These are phyloP conservation scores for Termitomyces eurrhizus DNA, from an alignment of 768 basidiomycete species.

Conservation along the genomic window DNA sequence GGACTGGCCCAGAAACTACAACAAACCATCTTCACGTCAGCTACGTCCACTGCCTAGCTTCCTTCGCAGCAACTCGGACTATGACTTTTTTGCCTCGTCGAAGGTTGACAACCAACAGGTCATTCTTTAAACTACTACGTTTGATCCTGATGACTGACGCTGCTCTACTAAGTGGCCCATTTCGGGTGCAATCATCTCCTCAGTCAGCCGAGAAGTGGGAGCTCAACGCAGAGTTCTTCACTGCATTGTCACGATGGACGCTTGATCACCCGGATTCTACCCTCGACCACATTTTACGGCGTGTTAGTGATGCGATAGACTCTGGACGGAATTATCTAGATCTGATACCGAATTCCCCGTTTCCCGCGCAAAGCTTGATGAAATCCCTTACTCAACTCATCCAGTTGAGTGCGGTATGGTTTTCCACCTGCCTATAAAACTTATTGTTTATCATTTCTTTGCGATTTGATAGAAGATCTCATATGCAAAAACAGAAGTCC, in stretches of 20 bases:
- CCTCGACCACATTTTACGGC: background rate
- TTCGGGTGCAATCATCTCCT: background rate
- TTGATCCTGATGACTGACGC: background rate
- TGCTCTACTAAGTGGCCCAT: background rate
- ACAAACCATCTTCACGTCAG: background rate
- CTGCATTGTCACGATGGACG: background rate
- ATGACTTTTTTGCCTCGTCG: background rate
- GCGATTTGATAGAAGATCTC: background rate
- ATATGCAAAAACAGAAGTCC: background rate
- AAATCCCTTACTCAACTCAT: constrained; percentile 11
- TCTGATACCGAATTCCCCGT: constrained; percentile 3
- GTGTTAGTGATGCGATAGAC: background rate
- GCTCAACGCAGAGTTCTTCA: constrained; percentile 13
- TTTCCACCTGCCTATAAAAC: background rate
- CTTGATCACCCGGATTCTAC: background rate
- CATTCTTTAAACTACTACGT: background rate
- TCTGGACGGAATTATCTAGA: background rate
- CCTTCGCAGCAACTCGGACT: background rate
- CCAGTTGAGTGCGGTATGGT: constrained; percentile 12
- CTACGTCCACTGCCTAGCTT: background rate
- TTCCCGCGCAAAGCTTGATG: constrained; percentile 14
- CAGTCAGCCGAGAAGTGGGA: constrained; percentile 5
- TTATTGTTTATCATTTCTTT: background rate
- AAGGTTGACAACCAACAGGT: background rate
- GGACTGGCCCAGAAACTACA: too few relatives aligned